Evolutionary conservation across 306 rosid genomes (phyloP).

Genomic region (Vachellia pachyceras): DNA sequence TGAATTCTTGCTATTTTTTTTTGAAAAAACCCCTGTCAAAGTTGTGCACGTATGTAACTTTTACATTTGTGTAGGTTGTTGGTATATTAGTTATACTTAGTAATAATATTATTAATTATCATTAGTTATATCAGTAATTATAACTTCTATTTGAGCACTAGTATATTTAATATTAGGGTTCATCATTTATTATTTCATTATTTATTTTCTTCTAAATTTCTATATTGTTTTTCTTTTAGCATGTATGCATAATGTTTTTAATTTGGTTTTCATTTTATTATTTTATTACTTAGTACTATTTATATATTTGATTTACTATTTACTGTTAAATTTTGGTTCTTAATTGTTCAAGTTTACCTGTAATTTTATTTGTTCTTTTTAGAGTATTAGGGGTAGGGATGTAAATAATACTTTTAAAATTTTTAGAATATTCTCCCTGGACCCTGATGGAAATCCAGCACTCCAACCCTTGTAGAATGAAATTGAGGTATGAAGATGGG

Average conservation of each 20-base stretch:
- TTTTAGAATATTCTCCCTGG: not conserved
- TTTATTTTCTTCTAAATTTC: not conserved
- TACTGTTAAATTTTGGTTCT: not conserved
- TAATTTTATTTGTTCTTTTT: not conserved
- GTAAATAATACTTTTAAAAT: not conserved
- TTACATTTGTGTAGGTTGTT: not conserved
- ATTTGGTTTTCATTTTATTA: not conserved
- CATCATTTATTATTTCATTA: not conserved
- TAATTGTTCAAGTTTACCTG: not conserved
- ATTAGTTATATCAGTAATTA: not conserved
- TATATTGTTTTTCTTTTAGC: not conserved
- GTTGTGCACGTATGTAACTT: not conserved
- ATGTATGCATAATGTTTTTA: not conserved
- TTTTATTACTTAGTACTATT: not conserved
- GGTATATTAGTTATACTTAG: not conserved
- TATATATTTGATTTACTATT: too few species aligned
- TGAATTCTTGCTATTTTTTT: not conserved
- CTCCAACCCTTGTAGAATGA: not conserved
- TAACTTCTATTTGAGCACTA: not conserved
- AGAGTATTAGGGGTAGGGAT: not conserved
- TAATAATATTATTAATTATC: not conserved
- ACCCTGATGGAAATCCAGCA: not conserved
- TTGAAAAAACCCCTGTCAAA: not conserved
- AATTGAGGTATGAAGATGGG: not conserved
- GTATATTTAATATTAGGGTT: not conserved